Base-by-base conservation (phyloP, 305 asterid genomes). In the Stenogyne calaminthoides region DNA sequence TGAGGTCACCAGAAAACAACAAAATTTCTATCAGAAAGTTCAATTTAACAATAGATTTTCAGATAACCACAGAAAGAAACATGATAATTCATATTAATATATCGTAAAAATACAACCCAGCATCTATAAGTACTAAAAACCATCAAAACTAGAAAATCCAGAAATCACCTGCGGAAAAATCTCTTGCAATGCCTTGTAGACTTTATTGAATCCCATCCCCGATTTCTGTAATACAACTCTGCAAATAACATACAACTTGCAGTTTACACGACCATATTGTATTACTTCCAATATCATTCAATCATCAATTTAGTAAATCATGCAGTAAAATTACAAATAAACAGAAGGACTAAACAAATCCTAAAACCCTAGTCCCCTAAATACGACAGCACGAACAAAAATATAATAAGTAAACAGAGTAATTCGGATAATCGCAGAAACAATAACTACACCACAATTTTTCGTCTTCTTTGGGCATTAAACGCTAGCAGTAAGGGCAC, bases 141-240 rank as follows among this genome's bases (percentile, higher is more conserved):
- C 22, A 64, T 42, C 5, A 34, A 29, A 66, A 27, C 7, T 20
- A 7, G 25, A 60, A 55, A 73, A 16, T 32, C 66, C 55, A 6
- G 56, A 74, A 59, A 52, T 71, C 81, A 90, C 97, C 95, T 88
- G 90, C 0, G 97, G 98, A 70, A 89, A 93, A 63, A 93, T 27
- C 47, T 89, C 98, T 86, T 61, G 82, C 84, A 93, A 79, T 3
- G 81, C 76, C 76, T 70, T 77, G 67, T 76, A 84, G 16, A 89
- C 91, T 71, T 71, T 70, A 58, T 69, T 82, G 83, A 86, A 83
- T 27, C 96, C 97, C 98, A 93, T 93, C 62, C 64, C 73, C 57
- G 9, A 74, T 73, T 63, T 19, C 58, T 19, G 29, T 54, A 64
- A 72, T 42, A 78, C 37, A 77, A 73, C 47, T 72, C 88, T 85